phyloP scores from a whole-genome alignment of 2,329 filamentous ascomycete species.

The Thielaviopsis populi region DNA sequence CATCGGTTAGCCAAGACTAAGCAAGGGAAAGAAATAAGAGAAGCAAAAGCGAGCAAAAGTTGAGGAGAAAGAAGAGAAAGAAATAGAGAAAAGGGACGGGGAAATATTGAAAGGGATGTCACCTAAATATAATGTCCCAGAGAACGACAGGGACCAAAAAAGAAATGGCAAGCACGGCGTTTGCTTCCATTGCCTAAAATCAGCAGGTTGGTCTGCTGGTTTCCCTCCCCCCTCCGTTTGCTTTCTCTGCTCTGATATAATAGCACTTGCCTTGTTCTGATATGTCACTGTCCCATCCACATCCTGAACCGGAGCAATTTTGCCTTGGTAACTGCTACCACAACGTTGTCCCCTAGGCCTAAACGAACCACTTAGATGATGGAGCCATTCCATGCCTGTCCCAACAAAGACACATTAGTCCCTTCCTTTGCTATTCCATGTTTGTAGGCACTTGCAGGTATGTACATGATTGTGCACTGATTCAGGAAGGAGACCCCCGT shows the following conservation, averaged over 20 bases:
- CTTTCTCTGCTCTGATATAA: neutral
- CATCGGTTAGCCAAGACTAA: too few species aligned
- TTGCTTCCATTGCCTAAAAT: neutral
- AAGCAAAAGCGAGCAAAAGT: neutral
- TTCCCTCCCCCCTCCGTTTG: neutral
- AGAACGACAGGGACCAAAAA: neutral
- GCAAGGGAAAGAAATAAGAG: neutral
- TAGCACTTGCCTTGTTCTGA: neutral
- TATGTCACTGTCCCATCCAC: neutral
- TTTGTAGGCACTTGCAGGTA: neutral
- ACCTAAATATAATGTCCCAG: neutral
- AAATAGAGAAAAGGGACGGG: neutral
- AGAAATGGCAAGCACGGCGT: neutral
- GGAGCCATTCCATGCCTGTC: neutral
- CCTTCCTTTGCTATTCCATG: neutral
- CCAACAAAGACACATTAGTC: neutral
- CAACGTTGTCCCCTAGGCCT: neutral
- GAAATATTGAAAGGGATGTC: constrained; percentile 1
- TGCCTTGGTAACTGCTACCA: neutral
- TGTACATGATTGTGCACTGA: neutral
- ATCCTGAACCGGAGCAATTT: neutral
- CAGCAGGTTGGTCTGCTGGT: neutral
- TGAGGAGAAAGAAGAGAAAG: neutral
- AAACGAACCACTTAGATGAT: neutral
- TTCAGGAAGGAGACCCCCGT: neutral